Percentiles rank a stretch among this genome's conserved stretches.
Evolutionary conservation across 441 rosid species (phyloP).

Genomic region (Lepidium campestre): DNA sequence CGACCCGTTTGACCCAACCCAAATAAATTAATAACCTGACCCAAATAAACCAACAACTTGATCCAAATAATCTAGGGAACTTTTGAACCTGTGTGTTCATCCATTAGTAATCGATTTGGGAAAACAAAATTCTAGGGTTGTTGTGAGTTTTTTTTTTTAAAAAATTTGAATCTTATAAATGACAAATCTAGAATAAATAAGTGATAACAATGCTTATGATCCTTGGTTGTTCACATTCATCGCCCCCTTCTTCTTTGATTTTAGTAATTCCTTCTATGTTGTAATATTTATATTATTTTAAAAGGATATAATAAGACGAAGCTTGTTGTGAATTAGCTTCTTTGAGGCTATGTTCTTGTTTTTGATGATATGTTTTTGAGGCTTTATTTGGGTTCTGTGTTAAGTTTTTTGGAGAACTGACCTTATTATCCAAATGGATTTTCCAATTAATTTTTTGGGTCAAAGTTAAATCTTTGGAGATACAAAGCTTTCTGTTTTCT

Average conservation of each 20-base stretch:
- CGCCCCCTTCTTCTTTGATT: constrained; percentile 6
- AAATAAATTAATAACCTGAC: no score
- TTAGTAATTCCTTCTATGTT: neutral
- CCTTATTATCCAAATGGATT: neutral
- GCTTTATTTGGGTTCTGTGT: neutral
- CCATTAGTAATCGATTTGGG: no score
- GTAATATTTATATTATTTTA: neutral
- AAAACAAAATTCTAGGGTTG: no score
- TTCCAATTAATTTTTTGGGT: neutral
- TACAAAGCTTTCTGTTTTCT: no score
- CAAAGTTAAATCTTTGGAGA: neutral
- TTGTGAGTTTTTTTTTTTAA: no score
- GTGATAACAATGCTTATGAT: neutral
- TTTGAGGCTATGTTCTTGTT: constrained; percentile 1
- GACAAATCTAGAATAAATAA: no score
- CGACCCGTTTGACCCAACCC: no score
- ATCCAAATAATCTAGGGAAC: no score
- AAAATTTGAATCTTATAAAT: no score
- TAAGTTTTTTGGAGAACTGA: neutral
- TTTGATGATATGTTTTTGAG: neutral
- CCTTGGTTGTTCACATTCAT: constrained; percentile 21
- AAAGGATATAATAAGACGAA: neutral
- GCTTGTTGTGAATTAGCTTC: neutral
- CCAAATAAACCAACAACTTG: no score
- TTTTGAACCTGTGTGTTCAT: no score